These are phyloP conservation scores for Neonectria faginata DNA, from an alignment of 2,329 filamentous ascomycete species.

Conservation along the genomic window DNA sequence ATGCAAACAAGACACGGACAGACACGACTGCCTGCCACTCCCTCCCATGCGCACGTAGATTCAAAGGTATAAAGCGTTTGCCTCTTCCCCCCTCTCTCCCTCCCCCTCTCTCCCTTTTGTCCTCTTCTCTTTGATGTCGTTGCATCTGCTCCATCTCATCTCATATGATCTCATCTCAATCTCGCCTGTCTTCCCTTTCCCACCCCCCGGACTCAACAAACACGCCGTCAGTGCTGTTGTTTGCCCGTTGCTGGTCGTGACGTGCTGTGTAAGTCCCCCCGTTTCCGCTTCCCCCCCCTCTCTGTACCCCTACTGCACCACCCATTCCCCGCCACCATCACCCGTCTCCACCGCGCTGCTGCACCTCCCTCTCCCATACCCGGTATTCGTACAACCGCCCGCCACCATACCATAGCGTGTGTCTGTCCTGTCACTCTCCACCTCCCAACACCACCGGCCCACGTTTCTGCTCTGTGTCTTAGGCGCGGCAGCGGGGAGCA, in stretches of 20 bases:
- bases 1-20: not conserved
- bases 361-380: not conserved
- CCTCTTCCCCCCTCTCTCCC: not conserved
- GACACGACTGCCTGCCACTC: no score
- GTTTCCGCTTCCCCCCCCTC: not conserved
- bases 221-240: not conserved
- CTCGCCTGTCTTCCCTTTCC: not conserved
- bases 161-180: not conserved
- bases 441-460: not conserved
- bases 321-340: not conserved
- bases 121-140: not conserved
- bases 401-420: not conserved
- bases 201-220: not conserved
- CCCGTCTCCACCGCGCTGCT: not conserved
- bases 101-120: not conserved
- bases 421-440: not conserved
- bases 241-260: not conserved
- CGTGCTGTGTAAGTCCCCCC: not conserved
- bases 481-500: not conserved
- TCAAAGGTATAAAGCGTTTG: not conserved
- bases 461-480: not conserved
- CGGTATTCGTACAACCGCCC: not conserved
- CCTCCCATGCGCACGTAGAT: not conserved
- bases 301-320: not conserved
- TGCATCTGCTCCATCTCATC: not conserved